Evolutionary conservation across 2,329 filamentous ascomycete species (phyloP).

Genomic region (Moelleriella libera): DNA sequence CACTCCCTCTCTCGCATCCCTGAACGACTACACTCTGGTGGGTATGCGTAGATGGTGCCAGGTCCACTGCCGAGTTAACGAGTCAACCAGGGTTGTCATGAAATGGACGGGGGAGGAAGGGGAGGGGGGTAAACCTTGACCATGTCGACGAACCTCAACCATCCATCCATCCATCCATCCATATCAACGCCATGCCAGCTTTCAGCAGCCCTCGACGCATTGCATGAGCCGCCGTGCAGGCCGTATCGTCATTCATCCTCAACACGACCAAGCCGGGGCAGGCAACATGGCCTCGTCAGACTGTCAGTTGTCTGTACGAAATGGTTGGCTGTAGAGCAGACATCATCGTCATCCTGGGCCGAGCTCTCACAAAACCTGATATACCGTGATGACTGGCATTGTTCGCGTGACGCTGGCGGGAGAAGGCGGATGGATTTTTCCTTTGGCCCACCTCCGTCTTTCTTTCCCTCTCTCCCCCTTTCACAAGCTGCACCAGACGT

Average conservation of each 20-base stretch:
- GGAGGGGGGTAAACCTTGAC: neutral
- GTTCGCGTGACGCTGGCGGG: too few relatives aligned
- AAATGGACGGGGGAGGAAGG: neutral
- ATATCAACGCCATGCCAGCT: neutral
- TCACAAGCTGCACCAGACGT: neutral
- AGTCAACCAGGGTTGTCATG: slow-evolving; percentile 1
- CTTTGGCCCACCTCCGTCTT: neutral
- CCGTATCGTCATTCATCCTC: too few relatives aligned
- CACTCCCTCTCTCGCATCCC: slow-evolving; percentile 3
- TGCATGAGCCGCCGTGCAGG: neutral
- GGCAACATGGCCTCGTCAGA: too few relatives aligned
- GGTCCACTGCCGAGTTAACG: slow-evolving; percentile 1
- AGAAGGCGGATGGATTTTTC: too few relatives aligned
- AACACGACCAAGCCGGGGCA: too few relatives aligned
- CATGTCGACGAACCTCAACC: too few relatives aligned
- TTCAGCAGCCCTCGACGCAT: neutral
- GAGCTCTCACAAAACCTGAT: too few relatives aligned
- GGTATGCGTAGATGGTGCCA: slow-evolving; percentile 2
- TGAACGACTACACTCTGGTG: slow-evolving; percentile 1
- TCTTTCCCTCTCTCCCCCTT: neutral
- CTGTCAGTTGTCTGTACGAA: too few relatives aligned
- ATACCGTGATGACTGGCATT: too few relatives aligned
- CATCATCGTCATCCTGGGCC: too few relatives aligned
- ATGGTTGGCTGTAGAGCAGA: too few relatives aligned
- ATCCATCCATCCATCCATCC: neutral